phyloP scores from a whole-genome alignment of 2,329 filamentous ascomycete species.

The Ambrosiella xylebori region DNA sequence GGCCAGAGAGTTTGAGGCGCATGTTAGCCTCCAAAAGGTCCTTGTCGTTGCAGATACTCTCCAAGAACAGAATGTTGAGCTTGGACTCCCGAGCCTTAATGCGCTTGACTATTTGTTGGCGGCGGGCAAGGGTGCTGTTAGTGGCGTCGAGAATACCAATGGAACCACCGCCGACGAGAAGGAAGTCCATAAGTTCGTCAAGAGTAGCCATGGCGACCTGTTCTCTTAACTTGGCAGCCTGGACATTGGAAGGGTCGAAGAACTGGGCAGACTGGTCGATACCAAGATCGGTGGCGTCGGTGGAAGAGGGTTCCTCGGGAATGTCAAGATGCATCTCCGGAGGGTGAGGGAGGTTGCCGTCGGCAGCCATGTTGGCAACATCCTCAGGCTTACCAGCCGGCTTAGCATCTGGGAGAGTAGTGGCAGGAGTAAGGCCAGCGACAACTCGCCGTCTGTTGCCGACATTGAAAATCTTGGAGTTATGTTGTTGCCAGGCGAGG shows the following conservation, averaged over 20 bases:
- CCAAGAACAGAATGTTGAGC: constrained; percentile 83
- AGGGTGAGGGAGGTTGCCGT: constrained; percentile 25
- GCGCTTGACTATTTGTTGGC: constrained; percentile 66
- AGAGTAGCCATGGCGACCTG: constrained; percentile 84
- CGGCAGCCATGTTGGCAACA: constrained; percentile 40
- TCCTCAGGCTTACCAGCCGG: constrained; percentile 30
- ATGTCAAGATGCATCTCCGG: constrained; percentile 11
- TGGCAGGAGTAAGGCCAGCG: constrained; percentile 35
- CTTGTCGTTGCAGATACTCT: constrained; percentile 79
- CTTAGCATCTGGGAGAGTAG: constrained; percentile 15
- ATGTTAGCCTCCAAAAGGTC: constrained; percentile 85
- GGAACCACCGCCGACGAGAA: constrained; percentile 64
- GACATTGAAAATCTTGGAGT: constrained; percentile 93
- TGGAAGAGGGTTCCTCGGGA: background rate
- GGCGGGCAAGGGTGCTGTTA: constrained; percentile 79
- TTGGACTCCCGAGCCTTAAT: constrained; percentile 71
- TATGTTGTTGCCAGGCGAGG: constrained; percentile 92
- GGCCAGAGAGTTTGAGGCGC: constrained; percentile 87
- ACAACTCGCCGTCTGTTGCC: constrained; percentile 75
- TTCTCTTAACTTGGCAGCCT: constrained; percentile 68
- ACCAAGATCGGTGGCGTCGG: constrained; percentile 8
- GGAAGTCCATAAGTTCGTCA: constrained; percentile 81
- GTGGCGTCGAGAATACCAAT: constrained; percentile 95
- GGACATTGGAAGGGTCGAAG: constrained; percentile 79
- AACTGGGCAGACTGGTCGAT: constrained; percentile 83